Base-by-base conservation (phyloP, 1,284 basidiomycete species). In the Trametes versicolor region DNA sequence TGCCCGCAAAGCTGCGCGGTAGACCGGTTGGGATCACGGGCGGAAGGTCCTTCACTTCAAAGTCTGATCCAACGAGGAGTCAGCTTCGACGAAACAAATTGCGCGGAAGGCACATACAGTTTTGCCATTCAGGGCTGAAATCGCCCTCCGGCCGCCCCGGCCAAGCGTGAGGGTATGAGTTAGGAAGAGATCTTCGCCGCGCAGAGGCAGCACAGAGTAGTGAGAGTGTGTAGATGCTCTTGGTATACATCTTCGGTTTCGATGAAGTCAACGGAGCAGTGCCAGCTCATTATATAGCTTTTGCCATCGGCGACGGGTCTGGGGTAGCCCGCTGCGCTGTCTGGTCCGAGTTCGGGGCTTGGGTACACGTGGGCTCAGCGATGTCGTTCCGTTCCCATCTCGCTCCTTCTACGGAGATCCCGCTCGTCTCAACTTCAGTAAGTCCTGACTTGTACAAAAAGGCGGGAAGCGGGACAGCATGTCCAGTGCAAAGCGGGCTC, bases 1-100 rank as follows among this genome's bases (percentile, higher is more conserved):
- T 92, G 58, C 90, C 90, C 0, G 91, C 89, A 71, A 82, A 92
- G 72, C 82, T 87, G 12, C 83, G 83, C 25, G 80, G 76, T 12
- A 89, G 32, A 4, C 32, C 71, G 43, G 79, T 72, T 12, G 43
- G 41, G 4, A 92, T 79, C 67, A 90, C 89, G 1, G 90, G 89
- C 19, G 92, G 81, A 1, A 70, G 52, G 13, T 61, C 60, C 12
- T 56, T 71, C 7, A 75, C 73, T 29, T 71, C 62, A 51, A 70
- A 74, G 58, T 74, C 73, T 75, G 43, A 8, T 32, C 10, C 23
- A 29, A 49, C 5, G 27, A 43, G 37, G 37, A 17, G 10, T 43
- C 13, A 43, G 41, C 19, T 43, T 2, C 9, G 41, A 43, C n/a
- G 13, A 13, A 34, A 4, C 21, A 10, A 8, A 32, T 8, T 8